phyloP scores from a whole-genome alignment of 768 basidiomycete genomes.

The Suillus luteus region DNA sequence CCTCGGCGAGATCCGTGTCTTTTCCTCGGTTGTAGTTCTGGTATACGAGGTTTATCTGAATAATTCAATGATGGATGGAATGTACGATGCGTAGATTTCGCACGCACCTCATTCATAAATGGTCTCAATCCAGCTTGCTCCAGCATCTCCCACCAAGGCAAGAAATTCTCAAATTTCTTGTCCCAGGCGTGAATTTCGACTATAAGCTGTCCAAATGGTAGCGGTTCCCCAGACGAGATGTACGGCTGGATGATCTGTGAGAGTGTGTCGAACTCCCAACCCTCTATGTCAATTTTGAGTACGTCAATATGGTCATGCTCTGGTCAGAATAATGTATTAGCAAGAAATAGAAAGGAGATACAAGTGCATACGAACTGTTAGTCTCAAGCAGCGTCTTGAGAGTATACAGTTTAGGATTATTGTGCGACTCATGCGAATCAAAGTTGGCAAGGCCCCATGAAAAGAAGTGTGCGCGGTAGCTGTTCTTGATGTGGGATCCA shows the following conservation, averaged over 20 bases:
- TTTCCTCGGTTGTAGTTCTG: constrained; percentile 54
- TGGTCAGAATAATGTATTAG: constrained; percentile 13
- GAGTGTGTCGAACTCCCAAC: constrained; percentile 49
- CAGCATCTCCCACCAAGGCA: constrained; percentile 48
- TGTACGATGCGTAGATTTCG: neutral
- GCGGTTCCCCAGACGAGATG: constrained; percentile 35
- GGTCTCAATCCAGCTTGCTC: constrained; percentile 49
- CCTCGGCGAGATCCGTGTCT: constrained; percentile 52
- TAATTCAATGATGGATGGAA: constrained; percentile 11
- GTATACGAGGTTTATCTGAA: constrained; percentile 57
- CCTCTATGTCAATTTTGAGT: constrained; percentile 50
- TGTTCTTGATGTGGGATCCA: constrained; percentile 35
- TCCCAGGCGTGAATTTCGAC: constrained; percentile 47
- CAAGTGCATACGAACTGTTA: constrained; percentile 35
- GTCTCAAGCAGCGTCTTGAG: constrained; percentile 45
- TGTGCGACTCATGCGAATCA: constrained; percentile 37
- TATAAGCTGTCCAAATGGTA: constrained; percentile 50
- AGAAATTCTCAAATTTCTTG: constrained; percentile 38
- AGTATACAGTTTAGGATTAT: constrained; percentile 44
- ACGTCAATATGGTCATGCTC: constrained; percentile 42
- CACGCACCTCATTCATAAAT: constrained; percentile 45
- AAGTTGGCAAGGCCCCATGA: constrained; percentile 41
- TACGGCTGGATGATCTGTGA: constrained; percentile 41
- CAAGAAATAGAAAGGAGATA: constrained; percentile 6
- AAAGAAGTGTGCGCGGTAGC: constrained; percentile 43